These are phyloP conservation scores for Dryas octopetala DNA, from an alignment of 306 rosid species.

Conservation along the genomic window DNA sequence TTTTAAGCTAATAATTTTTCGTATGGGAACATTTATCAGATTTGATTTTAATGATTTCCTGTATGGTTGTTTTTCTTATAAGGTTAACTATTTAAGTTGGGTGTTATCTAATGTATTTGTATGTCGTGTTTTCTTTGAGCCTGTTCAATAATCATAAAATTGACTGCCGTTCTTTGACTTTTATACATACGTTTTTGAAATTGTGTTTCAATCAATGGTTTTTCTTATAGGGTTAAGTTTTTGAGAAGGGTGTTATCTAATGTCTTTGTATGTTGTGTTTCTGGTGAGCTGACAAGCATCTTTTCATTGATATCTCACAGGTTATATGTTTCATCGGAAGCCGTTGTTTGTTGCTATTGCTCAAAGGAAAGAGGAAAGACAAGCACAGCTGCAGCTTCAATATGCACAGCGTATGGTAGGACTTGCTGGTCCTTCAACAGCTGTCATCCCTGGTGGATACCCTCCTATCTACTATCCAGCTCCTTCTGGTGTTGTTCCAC, in stretches of 20 bases:
- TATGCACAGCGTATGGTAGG: conserved; percentile 58
- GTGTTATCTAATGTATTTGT: too few species aligned
- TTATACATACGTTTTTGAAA: not conserved
- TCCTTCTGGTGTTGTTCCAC: conserved; percentile 57
- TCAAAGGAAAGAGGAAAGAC: conserved; percentile 88
- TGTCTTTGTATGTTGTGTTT: not conserved
- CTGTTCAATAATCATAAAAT: not conserved
- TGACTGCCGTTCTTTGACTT: not conserved
- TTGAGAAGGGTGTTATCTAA: not conserved
- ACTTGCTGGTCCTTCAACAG: conserved; percentile 52
- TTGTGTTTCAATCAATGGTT: not conserved
- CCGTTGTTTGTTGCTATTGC: conserved; percentile 85
- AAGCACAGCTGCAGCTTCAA: conserved; percentile 63
- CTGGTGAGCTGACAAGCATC: not conserved
- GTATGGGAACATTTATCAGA: not conserved
- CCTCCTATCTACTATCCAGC: conserved; percentile 67
- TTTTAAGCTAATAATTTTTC: not conserved
- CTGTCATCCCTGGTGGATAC: conserved; percentile 67
- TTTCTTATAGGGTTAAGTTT: not conserved
- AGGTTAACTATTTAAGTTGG: too few species aligned
- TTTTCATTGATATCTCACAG: conserved; percentile 38
- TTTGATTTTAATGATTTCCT: not conserved
- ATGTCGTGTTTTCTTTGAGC: too few species aligned
- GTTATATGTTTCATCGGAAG: conserved; percentile 76
- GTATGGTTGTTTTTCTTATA: too few species aligned